These are phyloP conservation scores for Tylopilus sp. DNA, from an alignment of 768 basidiomycete genomes.

Conservation along the genomic window DNA sequence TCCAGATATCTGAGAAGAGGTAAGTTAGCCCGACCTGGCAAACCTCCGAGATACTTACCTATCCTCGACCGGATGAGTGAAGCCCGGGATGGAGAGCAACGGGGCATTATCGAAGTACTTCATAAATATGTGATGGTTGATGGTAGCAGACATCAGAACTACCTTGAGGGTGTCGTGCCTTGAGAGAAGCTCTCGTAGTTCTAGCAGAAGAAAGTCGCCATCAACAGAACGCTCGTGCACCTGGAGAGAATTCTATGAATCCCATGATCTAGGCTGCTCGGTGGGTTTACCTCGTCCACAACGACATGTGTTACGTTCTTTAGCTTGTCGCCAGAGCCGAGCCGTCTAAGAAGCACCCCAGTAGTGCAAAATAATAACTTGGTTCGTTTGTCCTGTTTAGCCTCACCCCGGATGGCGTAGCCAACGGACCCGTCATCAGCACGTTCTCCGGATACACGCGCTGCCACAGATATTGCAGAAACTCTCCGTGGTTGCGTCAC, in stretches of 20 bases:
- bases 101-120: slow-evolving; percentile 83
- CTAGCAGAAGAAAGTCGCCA: slow-evolving; percentile 83
- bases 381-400: slow-evolving; percentile 59
- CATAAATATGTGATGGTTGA: slow-evolving; percentile 83
- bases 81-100: slow-evolving; percentile 79
- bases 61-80: slow-evolving; percentile 74
- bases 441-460: slow-evolving; percentile 81
- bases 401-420: slow-evolving; percentile 88
- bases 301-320: slow-evolving; percentile 76
- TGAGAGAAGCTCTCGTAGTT: slow-evolving; percentile 72
- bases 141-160: slow-evolving; percentile 92
- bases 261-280: not conserved
- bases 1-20: slow-evolving; percentile 70
- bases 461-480: slow-evolving; percentile 84
- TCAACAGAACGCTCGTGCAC: slow-evolving; percentile 92
- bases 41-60: slow-evolving; percentile 40
- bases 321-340: slow-evolving; percentile 72
- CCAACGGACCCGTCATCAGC: slow-evolving; percentile 76
- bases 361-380: slow-evolving; percentile 90
- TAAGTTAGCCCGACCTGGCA: not conserved
- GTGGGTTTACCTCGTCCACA: slow-evolving; percentile 73
- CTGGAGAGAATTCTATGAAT: slow-evolving; percentile 34
- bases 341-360: slow-evolving; percentile 80
- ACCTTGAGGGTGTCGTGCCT: slow-evolving; percentile 68
- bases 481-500: slow-evolving; percentile 89